Conservation (phyloP, 352 stramenopile species). For the Pythium grandisporangium region DNA sequence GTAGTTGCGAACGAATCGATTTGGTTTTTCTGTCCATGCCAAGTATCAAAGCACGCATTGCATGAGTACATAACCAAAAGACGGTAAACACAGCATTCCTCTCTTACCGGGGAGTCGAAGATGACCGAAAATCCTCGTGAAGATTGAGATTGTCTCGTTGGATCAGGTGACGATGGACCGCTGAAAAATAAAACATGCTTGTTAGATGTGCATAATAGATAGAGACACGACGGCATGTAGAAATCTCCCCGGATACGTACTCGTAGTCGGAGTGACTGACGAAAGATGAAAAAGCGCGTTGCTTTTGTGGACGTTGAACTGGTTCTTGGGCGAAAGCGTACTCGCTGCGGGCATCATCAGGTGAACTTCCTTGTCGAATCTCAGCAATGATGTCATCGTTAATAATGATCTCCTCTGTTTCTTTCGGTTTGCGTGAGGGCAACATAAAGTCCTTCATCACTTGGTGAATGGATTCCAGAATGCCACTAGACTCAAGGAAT, state of each 20-base stretch:
- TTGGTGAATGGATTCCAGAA: slow-evolving; percentile 76
- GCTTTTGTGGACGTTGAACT: too few relatives aligned
- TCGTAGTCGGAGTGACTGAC: slow-evolving; percentile 15
- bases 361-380: slow-evolving; percentile 23
- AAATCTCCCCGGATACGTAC: slow-evolving; percentile 6
- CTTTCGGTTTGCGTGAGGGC: slow-evolving; percentile 15
- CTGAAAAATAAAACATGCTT: too few relatives aligned
- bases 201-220: too few relatives aligned
- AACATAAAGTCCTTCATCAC: slow-evolving; percentile 60
- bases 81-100: not conserved
- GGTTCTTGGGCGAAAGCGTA: too few relatives aligned
- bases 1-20: slow-evolving; percentile 9
- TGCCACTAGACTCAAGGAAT: slow-evolving; percentile 64
- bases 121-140: too few relatives aligned
- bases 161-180: too few relatives aligned
- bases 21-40: slow-evolving; percentile 1
- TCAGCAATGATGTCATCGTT: slow-evolving; percentile 65
- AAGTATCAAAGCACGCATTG: not conserved
- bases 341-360: slow-evolving; percentile 8
- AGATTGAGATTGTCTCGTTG: too few relatives aligned
- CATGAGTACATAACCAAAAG: not conserved
- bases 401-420: slow-evolving; percentile 49
- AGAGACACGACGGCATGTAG: not conserved
- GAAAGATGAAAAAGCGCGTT: too few relatives aligned
- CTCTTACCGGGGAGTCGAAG: not conserved